Evolutionary conservation across 2,329 filamentous ascomycete species (phyloP), one percentile per base, ranked within the genome.

Genomic region (Epichloe elymi): DNA sequence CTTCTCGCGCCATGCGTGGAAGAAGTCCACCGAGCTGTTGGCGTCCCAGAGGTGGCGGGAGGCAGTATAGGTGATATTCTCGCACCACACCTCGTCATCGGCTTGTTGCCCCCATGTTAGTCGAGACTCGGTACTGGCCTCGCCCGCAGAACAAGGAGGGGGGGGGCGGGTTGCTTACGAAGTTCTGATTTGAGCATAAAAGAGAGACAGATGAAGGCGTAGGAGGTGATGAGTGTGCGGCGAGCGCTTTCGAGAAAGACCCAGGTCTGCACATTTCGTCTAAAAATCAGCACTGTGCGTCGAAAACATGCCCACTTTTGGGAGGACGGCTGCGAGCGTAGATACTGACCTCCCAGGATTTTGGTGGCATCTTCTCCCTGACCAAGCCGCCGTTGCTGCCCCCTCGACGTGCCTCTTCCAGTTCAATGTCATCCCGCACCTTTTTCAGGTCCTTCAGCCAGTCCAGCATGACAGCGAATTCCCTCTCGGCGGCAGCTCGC

Each of bases 21-120:
- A 72, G 54, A 74, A 74, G 2, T 68, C 63, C 19, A 68, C 59
- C 1, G 70, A 68, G 4, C 64, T 65, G 33, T 57, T 53, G 1
- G 72, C 70, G 15, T 70, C 63, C 71, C 71, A 74, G 17, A 74
- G 65, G 51, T 71, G 64, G 7, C 61, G 61, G 5, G 70, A 73
- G 17, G 70, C 64, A 3, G 66, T 74, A 51, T 66, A 69, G 39
- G 42, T 48, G 23, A 48, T 50, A 26, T 10, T 37, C 3, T 51
- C 49, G 43, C 44, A 43, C 56, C 55, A 57, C 43, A 54, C 49
- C 8, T 43, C 50, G 4, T 36, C 30, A 26, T 43, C 36, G 36
- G 52, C 55, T 57, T 57, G 14, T 30, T 30, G 26, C 8, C 12
- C 19, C 19, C 37, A 37, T 39, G 26, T 39, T 19, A 39, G 47